phyloP scores from a whole-genome alignment of 805 yeast genomes.

The Blastobotrys parvus region DNA sequence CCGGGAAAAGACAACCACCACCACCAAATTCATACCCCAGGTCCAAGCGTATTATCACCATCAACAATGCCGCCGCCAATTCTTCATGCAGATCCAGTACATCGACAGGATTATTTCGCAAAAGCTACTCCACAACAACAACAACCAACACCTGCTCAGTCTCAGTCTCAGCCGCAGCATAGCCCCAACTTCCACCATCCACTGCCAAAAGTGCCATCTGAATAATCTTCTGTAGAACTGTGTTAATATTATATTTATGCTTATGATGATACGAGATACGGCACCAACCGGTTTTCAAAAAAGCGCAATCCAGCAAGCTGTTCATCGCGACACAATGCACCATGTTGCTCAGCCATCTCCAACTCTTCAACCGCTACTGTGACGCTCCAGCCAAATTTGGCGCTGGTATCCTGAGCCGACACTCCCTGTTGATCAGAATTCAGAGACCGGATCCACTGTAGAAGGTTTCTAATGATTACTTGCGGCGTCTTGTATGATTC shows the following conservation, averaged over 20 bases:
- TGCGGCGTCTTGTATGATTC: constrained; percentile 31
- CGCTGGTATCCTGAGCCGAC: constrained; percentile 35
- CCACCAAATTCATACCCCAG: background rate
- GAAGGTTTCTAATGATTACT: constrained; percentile 30
- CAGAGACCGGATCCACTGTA: constrained; percentile 18
- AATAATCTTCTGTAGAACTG: no score
- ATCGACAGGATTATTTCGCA: constrained; percentile 9
- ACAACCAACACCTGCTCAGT: background rate
- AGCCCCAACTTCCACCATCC: background rate
- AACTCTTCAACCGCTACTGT: constrained; percentile 59
- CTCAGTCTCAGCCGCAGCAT: background rate
- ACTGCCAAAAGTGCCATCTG: background rate
- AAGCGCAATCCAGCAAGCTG: constrained; percentile 59
- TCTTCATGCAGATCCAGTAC: constrained; percentile 16
- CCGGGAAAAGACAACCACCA: constrained; percentile 4
- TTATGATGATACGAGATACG: background rate
- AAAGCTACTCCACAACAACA: background rate
- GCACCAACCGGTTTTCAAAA: constrained; percentile 37
- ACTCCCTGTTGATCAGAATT: constrained; percentile 25
- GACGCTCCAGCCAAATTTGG: constrained; percentile 54
- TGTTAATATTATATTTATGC: no score
- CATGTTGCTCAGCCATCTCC: constrained; percentile 47
- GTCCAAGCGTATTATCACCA: background rate
- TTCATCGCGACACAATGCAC: constrained; percentile 57
- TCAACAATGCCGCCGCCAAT: constrained; percentile 11